A percentile compares a stretch with the other conserved stretches of the same genome.
phyloP scores from a whole-genome alignment of 139 green algal species.

The Chlamydomonas asymmetrica region DNA sequence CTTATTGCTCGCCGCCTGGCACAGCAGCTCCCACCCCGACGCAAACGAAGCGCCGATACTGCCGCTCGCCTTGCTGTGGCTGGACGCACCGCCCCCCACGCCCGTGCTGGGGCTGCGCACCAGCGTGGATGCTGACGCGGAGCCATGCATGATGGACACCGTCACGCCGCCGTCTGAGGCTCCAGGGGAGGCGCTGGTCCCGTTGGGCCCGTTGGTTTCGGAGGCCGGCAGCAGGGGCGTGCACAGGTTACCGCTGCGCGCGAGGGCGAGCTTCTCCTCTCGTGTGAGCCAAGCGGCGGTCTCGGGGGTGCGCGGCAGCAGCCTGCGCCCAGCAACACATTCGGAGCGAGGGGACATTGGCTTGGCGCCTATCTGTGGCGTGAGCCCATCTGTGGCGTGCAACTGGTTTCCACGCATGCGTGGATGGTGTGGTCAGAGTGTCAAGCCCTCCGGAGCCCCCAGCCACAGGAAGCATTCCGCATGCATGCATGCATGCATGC shows the following conservation, averaged over 20 bases:
- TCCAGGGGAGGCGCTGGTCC: not conserved
- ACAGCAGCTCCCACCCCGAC: not conserved
- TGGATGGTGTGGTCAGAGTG: too few relatives aligned
- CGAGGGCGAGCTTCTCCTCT: not conserved
- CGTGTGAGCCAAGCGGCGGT: constrained; percentile 5
- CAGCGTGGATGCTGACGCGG: too few relatives aligned
- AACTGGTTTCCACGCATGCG: too few relatives aligned
- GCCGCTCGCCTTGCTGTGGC: not conserved
- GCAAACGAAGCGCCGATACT: not conserved
- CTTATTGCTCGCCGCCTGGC: constrained; percentile 15
- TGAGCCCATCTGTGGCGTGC: not conserved
- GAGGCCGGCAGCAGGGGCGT: not conserved
- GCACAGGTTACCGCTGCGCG: not conserved
- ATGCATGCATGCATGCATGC: too few relatives aligned
- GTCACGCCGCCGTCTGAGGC: not conserved
- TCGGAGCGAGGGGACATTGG: not conserved
- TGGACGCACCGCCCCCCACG: not conserved
- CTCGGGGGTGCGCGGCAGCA: constrained; percentile 7
- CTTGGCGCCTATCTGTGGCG: not conserved
- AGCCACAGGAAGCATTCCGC: not conserved
- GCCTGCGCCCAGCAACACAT: not conserved
- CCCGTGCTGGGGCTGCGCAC: not conserved
- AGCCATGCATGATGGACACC: too few relatives aligned
- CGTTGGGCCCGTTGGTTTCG: not conserved
- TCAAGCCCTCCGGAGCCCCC: too few relatives aligned